These are phyloP conservation scores for Prototheca wickerhamii DNA, from an alignment of 163 green algal genomes.

Conservation along the genomic window DNA sequence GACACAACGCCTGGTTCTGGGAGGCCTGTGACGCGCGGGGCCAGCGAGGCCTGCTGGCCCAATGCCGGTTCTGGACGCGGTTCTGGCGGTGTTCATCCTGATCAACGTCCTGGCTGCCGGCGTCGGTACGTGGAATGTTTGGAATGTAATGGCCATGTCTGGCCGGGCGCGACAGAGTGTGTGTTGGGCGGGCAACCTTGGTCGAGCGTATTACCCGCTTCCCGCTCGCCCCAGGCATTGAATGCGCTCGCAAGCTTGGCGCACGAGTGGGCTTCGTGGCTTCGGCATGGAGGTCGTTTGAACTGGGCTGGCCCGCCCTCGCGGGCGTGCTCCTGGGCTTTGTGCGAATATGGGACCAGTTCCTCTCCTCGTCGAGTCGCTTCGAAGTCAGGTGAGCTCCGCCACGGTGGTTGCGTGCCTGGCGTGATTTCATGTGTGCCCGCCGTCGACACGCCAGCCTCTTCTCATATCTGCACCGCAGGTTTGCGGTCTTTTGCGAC, in stretches of 20 bases:
- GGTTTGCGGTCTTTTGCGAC: slow-evolving; percentile 28
- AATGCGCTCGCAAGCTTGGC: neutral
- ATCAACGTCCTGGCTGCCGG: slow-evolving; percentile 13
- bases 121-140: slow-evolving; percentile 8
- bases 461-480: slow-evolving; percentile 4
- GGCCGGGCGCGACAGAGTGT: neutral
- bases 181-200: neutral
- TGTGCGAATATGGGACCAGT: slow-evolving; percentile 9
- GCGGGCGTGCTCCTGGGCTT: slow-evolving; percentile 1
- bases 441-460: neutral
- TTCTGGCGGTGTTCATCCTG: slow-evolving; percentile 13
- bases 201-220: neutral
- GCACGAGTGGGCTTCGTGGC: neutral
- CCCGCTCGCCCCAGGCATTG: neutral
- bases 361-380: neutral
- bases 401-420: neutral
- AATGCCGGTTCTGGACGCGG: slow-evolving; percentile 10
- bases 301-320: neutral
- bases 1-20: no score
- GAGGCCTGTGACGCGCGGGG: no score
- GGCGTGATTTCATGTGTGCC: neutral
- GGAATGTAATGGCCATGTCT: neutral
- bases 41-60: no score
- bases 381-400: slow-evolving; percentile 4
- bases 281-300: neutral